phyloP scores from a whole-genome alignment of 225 moss, liverwort and hornwort species.

The Asterella californica region DNA sequence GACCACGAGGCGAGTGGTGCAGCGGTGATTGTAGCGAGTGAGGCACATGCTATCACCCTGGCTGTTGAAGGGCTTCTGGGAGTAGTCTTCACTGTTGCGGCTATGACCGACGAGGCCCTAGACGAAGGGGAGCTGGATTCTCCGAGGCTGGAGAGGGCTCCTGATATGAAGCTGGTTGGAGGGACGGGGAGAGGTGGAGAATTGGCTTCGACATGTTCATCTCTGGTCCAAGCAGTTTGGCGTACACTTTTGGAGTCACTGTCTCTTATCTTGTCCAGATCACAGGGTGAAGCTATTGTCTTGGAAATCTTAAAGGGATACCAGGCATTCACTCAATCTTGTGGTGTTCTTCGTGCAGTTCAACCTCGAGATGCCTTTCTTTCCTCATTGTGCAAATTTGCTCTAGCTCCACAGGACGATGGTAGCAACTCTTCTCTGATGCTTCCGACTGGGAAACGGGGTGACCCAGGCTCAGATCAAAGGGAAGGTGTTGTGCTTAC shows the following conservation, averaged over 20 bases:
- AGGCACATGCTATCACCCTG: slow-evolving; percentile 83
- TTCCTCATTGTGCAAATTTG: slow-evolving; percentile 89
- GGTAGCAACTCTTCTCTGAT: slow-evolving; percentile 16
- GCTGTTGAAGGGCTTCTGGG: slow-evolving; percentile 88
- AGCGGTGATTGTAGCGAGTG: slow-evolving; percentile 82
- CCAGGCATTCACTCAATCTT: slow-evolving; percentile 97
- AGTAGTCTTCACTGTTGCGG: slow-evolving; percentile 89
- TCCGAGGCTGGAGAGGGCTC: slow-evolving; percentile 35
- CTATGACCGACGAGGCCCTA: slow-evolving; percentile 85
- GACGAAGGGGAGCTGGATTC: slow-evolving; percentile 70
- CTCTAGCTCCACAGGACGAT: slow-evolving; percentile 52
- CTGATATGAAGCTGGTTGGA: slow-evolving; percentile 17
- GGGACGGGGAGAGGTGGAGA: slow-evolving; percentile 39
- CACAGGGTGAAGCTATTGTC: slow-evolving; percentile 89
- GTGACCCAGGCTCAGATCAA: slow-evolving; percentile 58
- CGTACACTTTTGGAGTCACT: slow-evolving; percentile 83
- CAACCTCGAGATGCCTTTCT: slow-evolving; percentile 93
- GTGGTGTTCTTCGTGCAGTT: slow-evolving; percentile 85
- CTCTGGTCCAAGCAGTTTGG: slow-evolving; percentile 87
- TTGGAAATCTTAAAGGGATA: slow-evolving; percentile 90
- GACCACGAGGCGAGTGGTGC: slow-evolving; percentile 76
- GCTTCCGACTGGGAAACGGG: slow-evolving; percentile 47
- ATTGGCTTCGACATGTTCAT: slow-evolving; percentile 56
- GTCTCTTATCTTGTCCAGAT: slow-evolving; percentile 70
- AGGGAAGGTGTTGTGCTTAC: slow-evolving; percentile 77